Conservation (phyloP, 148 eudicot genomes). For the Camellia granthamiana region DNA sequence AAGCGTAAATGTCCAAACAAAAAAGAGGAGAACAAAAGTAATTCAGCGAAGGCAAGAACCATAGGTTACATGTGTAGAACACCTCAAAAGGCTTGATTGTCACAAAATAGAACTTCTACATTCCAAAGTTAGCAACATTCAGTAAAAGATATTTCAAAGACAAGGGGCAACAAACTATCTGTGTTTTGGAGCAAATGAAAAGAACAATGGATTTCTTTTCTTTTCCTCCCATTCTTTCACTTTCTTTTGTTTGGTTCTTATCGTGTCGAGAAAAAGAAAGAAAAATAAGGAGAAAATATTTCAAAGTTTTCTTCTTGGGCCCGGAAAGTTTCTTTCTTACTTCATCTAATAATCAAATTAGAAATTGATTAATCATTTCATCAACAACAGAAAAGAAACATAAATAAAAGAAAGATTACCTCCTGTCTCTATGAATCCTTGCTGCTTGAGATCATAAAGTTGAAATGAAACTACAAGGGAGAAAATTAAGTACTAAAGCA, state of each 20-base stretch:
- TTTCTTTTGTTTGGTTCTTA: not conserved
- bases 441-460: slow-evolving; percentile 43
- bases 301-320: not conserved
- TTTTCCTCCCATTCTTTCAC: not conserved
- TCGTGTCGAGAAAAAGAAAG: not conserved
- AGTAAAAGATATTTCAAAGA: not conserved
- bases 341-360: not conserved
- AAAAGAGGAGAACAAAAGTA: no score
- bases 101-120: no score
- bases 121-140: not conserved
- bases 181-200: no score
- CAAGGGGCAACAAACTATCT: not conserved
- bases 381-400: no score
- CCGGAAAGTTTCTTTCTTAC: not conserved
- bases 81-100: no score
- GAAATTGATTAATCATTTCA: not conserved
- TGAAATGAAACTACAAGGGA: slow-evolving; percentile 40
- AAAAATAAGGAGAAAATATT: not conserved
- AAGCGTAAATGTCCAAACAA: no score
- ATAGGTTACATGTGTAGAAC: no score
- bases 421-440: slow-evolving; percentile 43
- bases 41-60: no score
- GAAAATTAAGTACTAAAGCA: not conserved
- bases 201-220: not conserved
- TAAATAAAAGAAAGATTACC: slow-evolving; percentile 19